A percentile compares a stretch with the other conserved stretches of the same genome.
Evolutionary conservation across 2,329 filamentous ascomycete genomes (phyloP).

Genomic region (Penicillium sp.): DNA sequence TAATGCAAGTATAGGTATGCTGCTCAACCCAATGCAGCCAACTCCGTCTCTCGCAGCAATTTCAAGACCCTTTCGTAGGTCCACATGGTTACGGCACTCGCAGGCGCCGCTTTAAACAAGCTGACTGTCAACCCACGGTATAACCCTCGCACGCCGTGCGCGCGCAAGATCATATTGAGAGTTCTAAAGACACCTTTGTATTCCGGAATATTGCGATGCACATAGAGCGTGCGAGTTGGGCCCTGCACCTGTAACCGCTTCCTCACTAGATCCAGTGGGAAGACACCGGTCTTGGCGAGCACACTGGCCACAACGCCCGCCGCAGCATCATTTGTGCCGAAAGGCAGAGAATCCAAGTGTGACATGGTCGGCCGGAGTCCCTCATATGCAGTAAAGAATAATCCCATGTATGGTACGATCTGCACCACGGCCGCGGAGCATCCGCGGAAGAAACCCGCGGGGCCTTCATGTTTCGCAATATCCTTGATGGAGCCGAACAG

Average conservation of each 20-base stretch:
- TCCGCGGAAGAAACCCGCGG: conserved; percentile 79
- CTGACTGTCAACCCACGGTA: conserved; percentile 87
- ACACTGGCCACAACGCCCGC: conserved; percentile 77
- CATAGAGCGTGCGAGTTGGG: conserved; percentile 70
- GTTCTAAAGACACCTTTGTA: conserved; percentile 67
- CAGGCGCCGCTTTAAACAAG: conserved; percentile 87
- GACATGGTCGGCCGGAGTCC: conserved; percentile 57
- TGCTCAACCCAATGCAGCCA: conserved; percentile 12
- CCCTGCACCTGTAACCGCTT: conserved; percentile 96
- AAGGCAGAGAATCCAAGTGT: conserved; percentile 49
- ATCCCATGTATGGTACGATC: conserved; percentile 93
- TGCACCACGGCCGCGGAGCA: conserved; percentile 74
- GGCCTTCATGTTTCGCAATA: conserved; percentile 71
- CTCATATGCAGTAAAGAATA: conserved; percentile 92
- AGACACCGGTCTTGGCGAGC: conserved; percentile 80
- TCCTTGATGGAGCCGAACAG: conserved; percentile 63
- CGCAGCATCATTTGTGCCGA: conserved; percentile 74
- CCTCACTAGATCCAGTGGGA: conserved; percentile 85
- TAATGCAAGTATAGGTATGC: conserved; percentile 1
- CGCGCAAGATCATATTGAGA: conserved; percentile 60
- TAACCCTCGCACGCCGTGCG: conserved; percentile 72
- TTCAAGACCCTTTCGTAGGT: conserved; percentile 76
- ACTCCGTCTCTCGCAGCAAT: conserved; percentile 46
- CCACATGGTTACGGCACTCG: conserved; percentile 89
- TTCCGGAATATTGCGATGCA: conserved; percentile 81